A percentile compares a stretch with the other conserved stretches of the same genome.
These are phyloP conservation scores for Rhodamnia rubescens DNA, from an alignment of 345 rosid genomes.

Conservation along the genomic window DNA sequence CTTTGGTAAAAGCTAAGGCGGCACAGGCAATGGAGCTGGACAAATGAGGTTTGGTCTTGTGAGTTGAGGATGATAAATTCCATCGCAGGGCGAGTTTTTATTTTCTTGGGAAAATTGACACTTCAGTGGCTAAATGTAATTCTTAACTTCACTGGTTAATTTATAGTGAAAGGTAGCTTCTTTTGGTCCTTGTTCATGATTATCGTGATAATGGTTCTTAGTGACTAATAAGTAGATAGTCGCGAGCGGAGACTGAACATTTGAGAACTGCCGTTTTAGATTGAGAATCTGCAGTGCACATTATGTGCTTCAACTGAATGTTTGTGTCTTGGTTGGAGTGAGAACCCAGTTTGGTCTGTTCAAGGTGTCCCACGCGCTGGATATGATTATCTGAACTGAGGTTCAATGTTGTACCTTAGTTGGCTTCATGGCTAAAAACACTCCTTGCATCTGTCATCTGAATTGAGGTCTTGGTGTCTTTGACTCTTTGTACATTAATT, in stretches of 20 bases:
- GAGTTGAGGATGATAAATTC: background rate
- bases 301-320: background rate
- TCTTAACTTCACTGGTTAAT: background rate
- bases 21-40: slow-evolving; percentile 96
- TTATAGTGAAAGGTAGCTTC: background rate
- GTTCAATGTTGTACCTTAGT: background rate
- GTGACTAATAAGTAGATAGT: background rate
- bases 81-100: background rate
- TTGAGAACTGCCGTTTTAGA: background rate
- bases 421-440: background rate
- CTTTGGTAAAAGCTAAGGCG: slow-evolving; percentile 75
- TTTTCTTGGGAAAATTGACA: background rate
- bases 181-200: background rate
- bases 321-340: background rate
- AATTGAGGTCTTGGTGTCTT: background rate
- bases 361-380: background rate
- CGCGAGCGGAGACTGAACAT: background rate
- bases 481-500: background rate
- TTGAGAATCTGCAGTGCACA: background rate
- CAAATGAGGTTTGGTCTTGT: slow-evolving; percentile 23
- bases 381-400: background rate
- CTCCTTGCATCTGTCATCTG: background rate
- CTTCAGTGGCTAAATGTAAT: background rate
- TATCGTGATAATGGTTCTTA: background rate
- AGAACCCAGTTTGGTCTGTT: background rate